Base-by-base conservation (phyloP, 2,329 filamentous ascomycete species). In the Lecanicillium sp. region DNA sequence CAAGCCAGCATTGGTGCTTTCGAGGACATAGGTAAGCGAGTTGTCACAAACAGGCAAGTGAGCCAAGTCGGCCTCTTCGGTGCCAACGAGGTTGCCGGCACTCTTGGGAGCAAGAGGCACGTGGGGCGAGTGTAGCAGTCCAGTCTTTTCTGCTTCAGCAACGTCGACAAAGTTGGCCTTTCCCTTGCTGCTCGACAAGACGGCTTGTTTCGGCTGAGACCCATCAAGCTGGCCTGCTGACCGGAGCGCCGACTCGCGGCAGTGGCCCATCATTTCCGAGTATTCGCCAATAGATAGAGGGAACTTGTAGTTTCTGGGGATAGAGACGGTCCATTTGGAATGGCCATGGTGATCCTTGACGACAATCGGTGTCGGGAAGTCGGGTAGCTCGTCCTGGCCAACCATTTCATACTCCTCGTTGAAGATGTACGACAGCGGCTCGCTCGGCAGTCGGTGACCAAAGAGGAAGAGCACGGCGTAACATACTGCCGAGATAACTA, bases 321-420 rank as follows among this genome's bases (percentile, higher is more conserved):
- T 88, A 2, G 78, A 87, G 9, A 94, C 74, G 0, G 86, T 92
- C 87, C 87, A 94, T 55, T 75, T 81, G 9, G 78, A 67, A 37
- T 70, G 72, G 3, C 82, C 83, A 32, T 68, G 65, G 18, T 66
- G 62, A 58, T 88, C 83, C 12, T 71, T 75, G 33, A 89, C 68
- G 5, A 85, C 70, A 15, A 92, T 70, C 0, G 85, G 83, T 1
- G 81, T 83, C 0, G 85, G 80, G 45, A 84, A 78, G 19, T 81
- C 71, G 0, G 85, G 84, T n/a, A 87, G 58, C 30, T 67, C 66
- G 44, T 78, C 72, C 43, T 77, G 77, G 28, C 71, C 75, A 7
- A 84, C 72, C 69, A 85, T 78, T 50, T 85, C 80, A 54, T 78
- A 81, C 35, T 75, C 63, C 33, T 72, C 64, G 14, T 52, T 29